Evolutionary conservation across 2,329 filamentous ascomycete genomes (phyloP), one percentile per base, ranked within the genome.

Genomic region (Drechslerella coelobrocha): DNA sequence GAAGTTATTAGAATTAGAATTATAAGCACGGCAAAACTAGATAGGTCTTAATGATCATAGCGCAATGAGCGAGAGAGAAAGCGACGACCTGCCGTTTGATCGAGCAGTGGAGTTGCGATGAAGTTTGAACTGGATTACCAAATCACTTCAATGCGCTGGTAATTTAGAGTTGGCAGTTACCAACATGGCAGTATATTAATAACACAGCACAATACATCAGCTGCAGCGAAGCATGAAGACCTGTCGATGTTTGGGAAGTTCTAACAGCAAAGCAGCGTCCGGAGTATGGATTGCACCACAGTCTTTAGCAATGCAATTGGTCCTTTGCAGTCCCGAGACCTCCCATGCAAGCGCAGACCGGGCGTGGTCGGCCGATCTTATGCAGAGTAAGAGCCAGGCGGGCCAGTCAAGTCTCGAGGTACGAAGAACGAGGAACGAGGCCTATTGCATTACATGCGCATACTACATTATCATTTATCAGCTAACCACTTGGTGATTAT

Each of bases 341-440:
- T 45, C 34, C 59, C 37, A 54, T 48, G 34, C 52, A 51, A 27
- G 37, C 45, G 41, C 4, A 31, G 26, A 45, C 53, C 52, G 26
- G 27, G 24, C 47, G 21, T 54, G 53, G 50, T 66, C 34, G 61
- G 61, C 24, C 23, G 62, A 54, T 60, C 47, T 41, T 47, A 48
- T 60, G 62, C 54, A 60, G n/a, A 14, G 34, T 39, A 14, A 10
- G 34, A 39, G 34, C 34, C 34, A n/a, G 34, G 34, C 34, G 34
- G 34, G 34, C 34, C 12, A n/a, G 34, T 14, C 34, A 39, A 7
- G 12, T 12, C 6, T 39, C 34, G 34, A 39, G 34, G 34, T 39
- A 39, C 34, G 34, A 39, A n/a, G 34, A 6, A 4, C 12, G 34
- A 39, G 4, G 17, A n/a, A 39, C 12, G n/a, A n/a, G n/a, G n/a